Percentiles rank a stretch among this genome's conserved stretches.
These are phyloP conservation scores for Sanghuangporus weigelae DNA, from an alignment of 1,284 basidiomycete genomes.

Conservation along the genomic window DNA sequence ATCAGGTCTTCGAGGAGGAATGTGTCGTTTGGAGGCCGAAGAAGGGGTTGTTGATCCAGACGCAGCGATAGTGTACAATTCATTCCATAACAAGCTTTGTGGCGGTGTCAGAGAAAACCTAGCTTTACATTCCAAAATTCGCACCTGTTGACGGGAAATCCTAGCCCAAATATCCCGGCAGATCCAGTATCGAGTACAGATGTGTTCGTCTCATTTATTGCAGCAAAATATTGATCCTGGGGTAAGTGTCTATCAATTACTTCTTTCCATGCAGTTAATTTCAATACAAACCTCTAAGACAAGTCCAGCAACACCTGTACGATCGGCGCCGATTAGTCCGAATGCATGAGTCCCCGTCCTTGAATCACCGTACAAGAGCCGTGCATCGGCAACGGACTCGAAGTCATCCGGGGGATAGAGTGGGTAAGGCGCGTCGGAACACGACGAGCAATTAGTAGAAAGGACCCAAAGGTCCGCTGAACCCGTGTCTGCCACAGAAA, in stretches of 20 bases:
- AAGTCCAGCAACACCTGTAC: slow-evolving; percentile 39
- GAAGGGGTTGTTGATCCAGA: background rate
- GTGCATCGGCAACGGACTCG: slow-evolving; percentile 24
- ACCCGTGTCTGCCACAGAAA: slow-evolving; percentile 39
- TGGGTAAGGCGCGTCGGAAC: slow-evolving; percentile 37
- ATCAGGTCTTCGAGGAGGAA: background rate
- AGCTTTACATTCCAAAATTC: background rate
- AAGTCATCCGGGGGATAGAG: slow-evolving; percentile 1
- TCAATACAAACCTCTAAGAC: slow-evolving; percentile 22
- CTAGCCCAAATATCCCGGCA: slow-evolving; percentile 52
- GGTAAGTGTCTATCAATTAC: background rate
- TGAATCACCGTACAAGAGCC: slow-evolving; percentile 51
- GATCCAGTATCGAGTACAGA: slow-evolving; percentile 37
- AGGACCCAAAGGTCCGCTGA: slow-evolving; percentile 57
- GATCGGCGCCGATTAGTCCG: slow-evolving; percentile 44
- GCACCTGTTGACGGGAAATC: slow-evolving; percentile 51
- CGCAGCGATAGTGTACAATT: background rate
- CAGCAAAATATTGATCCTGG: slow-evolving; percentile 42
- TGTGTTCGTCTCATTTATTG: slow-evolving; percentile 52
- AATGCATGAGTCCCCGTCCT: slow-evolving; percentile 46
- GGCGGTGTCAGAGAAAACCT: background rate
- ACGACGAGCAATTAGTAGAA: slow-evolving; percentile 39
- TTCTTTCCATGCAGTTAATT: background rate
- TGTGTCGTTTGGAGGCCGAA: background rate
- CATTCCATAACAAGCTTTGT: slow-evolving; percentile 12